These are phyloP conservation scores for Neohortaea acidophila DNA, from an alignment of 495 filamentous ascomycete genomes.

Conservation along the genomic window DNA sequence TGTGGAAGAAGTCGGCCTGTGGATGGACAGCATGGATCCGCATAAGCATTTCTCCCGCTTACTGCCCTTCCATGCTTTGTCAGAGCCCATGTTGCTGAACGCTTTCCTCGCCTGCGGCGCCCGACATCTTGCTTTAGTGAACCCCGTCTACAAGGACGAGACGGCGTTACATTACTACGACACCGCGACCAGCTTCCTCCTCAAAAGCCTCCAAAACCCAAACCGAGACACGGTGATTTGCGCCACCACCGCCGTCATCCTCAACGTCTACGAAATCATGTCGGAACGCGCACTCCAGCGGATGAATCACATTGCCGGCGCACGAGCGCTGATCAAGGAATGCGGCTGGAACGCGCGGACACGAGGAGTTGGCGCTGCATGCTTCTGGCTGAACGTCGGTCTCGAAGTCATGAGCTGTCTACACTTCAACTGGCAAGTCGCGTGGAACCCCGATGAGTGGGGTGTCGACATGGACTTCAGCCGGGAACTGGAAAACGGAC, in stretches of 20 bases:
- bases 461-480: constrained; percentile 69
- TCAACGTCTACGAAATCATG: constrained; percentile 91
- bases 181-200: constrained; percentile 57
- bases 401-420: constrained; percentile 83
- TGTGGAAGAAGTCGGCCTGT: constrained; percentile 75
- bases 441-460: constrained; percentile 90
- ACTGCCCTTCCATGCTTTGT: constrained; percentile 64
- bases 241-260: constrained; percentile 72
- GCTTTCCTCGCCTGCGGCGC: constrained; percentile 83
- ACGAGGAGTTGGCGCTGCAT: constrained; percentile 66
- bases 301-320: constrained; percentile 78
- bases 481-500: constrained; percentile 32
- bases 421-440: constrained; percentile 70
- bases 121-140: constrained; percentile 57
- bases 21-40: constrained; percentile 87
- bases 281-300: constrained; percentile 55
- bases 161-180: constrained; percentile 73
- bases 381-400: constrained; percentile 87
- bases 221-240: constrained; percentile 72
- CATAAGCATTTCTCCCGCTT: constrained; percentile 77
- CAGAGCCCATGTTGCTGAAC: constrained; percentile 81
- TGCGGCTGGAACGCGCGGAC: constrained; percentile 78
- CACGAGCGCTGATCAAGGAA: constrained; percentile 77
- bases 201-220: constrained; percentile 60
- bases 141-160: constrained; percentile 55